Evolutionary conservation across 331 rosid genomes (phyloP).

Genomic region (Pyrus hybrid): DNA sequence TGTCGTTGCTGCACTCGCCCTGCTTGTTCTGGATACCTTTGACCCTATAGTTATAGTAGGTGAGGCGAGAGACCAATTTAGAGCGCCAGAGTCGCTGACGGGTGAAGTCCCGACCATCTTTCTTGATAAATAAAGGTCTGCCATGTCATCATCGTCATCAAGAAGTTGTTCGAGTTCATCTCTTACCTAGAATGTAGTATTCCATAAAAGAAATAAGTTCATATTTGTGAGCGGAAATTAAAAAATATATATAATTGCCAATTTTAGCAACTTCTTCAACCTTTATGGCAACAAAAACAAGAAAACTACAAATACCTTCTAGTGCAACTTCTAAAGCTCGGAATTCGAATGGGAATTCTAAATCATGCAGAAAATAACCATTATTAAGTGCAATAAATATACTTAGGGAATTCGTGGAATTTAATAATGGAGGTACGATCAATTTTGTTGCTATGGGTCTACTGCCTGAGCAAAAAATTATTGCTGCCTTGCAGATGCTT

Average conservation of each 20-base stretch:
- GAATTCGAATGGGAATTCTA: conserved; percentile 87
- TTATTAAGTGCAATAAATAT: no score
- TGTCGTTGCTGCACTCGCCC: conserved; percentile 42
- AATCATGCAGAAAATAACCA: no score
- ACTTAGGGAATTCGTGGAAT: no score
- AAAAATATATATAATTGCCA: not conserved
- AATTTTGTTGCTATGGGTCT: no score
- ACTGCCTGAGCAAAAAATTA: no score
- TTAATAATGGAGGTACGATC: no score
- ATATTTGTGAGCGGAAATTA: not conserved
- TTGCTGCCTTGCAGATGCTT: no score
- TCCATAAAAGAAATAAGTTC: not conserved
- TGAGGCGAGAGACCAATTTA: conserved; percentile 45
- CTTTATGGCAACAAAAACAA: conserved; percentile 4
- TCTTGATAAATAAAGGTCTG: conserved; percentile 82
- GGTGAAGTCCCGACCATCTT: conserved; percentile 50
- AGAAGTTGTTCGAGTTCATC: conserved; percentile 91
- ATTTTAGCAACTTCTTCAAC: not conserved
- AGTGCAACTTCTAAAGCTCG: no score
- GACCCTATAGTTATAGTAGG: conserved; percentile 52
- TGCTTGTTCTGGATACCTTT: conserved; percentile 50
- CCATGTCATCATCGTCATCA: conserved; percentile 88
- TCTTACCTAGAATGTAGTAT: conserved; percentile 43
- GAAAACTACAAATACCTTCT: conserved; percentile 79
- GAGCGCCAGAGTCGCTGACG: conserved; percentile 33